Evolutionary conservation across 495 filamentous ascomycete species (phyloP).

Genomic region (Penicillium cinerascens): DNA sequence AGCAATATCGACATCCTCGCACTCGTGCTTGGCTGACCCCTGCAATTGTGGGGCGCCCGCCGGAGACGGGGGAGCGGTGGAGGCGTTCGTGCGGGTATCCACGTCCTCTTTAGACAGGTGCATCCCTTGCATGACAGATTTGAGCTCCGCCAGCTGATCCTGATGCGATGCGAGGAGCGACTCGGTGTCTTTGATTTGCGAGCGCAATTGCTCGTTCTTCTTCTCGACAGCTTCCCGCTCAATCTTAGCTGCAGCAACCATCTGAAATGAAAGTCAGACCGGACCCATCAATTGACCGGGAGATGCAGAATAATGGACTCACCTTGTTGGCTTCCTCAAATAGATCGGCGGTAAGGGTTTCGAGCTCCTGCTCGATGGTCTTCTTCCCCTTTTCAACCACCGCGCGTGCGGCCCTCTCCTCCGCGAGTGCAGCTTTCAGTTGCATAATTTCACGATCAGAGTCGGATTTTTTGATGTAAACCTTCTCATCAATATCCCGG

Average conservation of each 20-base stretch:
- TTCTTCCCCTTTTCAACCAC: constrained; percentile 68
- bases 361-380: constrained; percentile 76
- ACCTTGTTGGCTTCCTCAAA: constrained; percentile 95
- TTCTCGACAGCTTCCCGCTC: constrained; percentile 72
- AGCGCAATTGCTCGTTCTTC: constrained; percentile 74
- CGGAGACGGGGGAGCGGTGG: constrained; percentile 67
- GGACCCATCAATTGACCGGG: not conserved
- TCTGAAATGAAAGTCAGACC: constrained; percentile 50
- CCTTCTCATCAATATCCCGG: constrained; percentile 64
- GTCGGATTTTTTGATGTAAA: constrained; percentile 66
- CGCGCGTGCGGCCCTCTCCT: constrained; percentile 57
- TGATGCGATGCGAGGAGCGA: constrained; percentile 82
- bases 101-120: constrained; percentile 65
- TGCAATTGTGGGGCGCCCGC: constrained; percentile 32
- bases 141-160: constrained; percentile 88
- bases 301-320: constrained; percentile 9
- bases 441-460: constrained; percentile 67
- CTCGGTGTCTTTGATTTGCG: constrained; percentile 80
- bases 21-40: constrained; percentile 16
- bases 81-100: constrained; percentile 53
- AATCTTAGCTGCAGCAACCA: constrained; percentile 78
- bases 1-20: constrained; percentile 16
- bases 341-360: constrained; percentile 80
- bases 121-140: constrained; percentile 87
- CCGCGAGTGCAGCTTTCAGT: constrained; percentile 61